Base-by-base conservation (phyloP, 441 rosid species). In the Hypseocharis bilobata region DNA sequence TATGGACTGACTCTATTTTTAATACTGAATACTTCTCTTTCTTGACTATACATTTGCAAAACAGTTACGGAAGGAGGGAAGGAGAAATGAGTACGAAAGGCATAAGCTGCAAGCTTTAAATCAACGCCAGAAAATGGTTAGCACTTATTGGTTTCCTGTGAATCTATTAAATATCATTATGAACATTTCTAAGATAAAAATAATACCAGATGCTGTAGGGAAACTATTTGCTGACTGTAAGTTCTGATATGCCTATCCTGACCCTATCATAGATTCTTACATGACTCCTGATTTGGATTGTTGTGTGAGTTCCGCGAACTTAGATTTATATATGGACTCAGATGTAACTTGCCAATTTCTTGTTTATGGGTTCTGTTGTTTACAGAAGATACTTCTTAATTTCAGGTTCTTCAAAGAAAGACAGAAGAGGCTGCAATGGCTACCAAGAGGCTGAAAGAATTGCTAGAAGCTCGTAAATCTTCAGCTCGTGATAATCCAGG, bases 351-450 rank as follows among this genome's bases (percentile, higher is more conserved):
- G n/a, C n/a, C n/a, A n/a, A n/a, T n/a, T n/a, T n/a, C n/a, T n/a
- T n/a, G n/a, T n/a, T n/a, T n/a, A n/a, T n/a, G n/a, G n/a, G n/a
- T n/a, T n/a, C n/a, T n/a, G n/a, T n/a, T 66, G 29, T 70, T 71
- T 36, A 68, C 62, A 7, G 28, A 66, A 63, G 32, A 34, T 19
- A 17, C 63, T 71, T 73, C 40, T 69, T 51, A 16, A 54, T 65
- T 71, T 65, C 81, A 94, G 99, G 97, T 94, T 83, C 97, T 94
- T 67, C 99, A 94, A 57, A 86, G 99, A 77, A 94, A 94, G 83
- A 94, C 99, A 47, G 99, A 91, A 78, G 99, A 94, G 81, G 97
- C 99, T 72, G 92, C 99, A 70, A 82, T 89, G 91, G 97, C 97
- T 44, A 94, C 96, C 75, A 94, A 88, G 76, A 86, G 99, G 79